Percentiles rank a stretch among this genome's conserved stretches.
These are phyloP conservation scores for Fusarium vanettenii DNA, from an alignment of 2,329 filamentous ascomycete species.

Conservation along the genomic window DNA sequence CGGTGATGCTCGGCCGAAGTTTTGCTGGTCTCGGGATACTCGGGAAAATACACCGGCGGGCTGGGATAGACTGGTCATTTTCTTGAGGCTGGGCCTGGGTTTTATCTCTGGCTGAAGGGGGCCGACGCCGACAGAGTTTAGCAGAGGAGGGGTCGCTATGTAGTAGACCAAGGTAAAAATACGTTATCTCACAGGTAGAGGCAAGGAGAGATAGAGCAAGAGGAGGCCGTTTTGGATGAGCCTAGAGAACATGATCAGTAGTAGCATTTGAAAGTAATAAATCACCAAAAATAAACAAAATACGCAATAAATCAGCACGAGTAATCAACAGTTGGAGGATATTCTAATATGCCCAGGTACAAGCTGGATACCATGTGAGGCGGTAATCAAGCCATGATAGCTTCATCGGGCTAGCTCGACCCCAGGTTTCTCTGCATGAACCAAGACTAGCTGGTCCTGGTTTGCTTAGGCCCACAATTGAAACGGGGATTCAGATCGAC, in stretches of 20 bases:
- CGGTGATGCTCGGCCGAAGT: not conserved
- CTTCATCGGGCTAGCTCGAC: not conserved
- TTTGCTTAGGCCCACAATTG: not conserved
- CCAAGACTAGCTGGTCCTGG: not conserved
- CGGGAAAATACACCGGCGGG: not conserved
- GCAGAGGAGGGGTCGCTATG: not conserved
- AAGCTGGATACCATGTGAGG: not conserved
- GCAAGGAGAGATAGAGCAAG: not conserved
- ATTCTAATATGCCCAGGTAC: not conserved
- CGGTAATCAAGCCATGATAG: not conserved
- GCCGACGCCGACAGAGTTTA: not conserved
- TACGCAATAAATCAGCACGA: not conserved
- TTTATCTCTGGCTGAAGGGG: not conserved
- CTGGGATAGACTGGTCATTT: not conserved
- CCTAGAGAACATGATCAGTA: not conserved
- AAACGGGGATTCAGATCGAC: constrained; percentile 5
- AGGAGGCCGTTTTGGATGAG: not conserved
- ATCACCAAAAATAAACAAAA: not conserved
- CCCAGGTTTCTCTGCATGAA: not conserved
- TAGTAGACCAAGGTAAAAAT: not conserved
- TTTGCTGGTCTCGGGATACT: not conserved
- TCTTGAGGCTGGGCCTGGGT: not conserved
- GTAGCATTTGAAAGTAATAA: not conserved
- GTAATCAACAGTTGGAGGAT: not conserved
- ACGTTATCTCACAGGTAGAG: not conserved